Conservation (phyloP, 345 rosid species). For the Gossypium ekmanianum region DNA sequence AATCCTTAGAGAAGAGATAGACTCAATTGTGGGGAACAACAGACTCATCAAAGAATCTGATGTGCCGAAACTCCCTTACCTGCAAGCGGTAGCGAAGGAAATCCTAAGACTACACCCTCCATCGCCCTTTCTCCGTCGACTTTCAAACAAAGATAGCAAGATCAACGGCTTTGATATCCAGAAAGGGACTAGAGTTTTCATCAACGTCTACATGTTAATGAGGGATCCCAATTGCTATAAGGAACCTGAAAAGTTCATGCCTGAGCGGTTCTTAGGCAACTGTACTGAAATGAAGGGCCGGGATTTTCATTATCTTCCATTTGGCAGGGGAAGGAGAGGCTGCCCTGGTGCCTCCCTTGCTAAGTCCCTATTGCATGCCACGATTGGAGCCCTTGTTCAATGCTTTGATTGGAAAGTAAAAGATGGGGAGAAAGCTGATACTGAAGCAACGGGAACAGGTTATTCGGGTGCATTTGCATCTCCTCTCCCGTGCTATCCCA, state of each 20-base stretch:
- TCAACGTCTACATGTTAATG: conserved; percentile 39
- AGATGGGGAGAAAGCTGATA: conserved; percentile 24
- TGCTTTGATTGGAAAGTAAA: conserved; percentile 45
- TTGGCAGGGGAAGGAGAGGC: conserved; percentile 40
- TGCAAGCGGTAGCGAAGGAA: conserved; percentile 38
- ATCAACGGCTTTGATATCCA: conserved; percentile 28
- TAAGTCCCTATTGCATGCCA: conserved; percentile 22
- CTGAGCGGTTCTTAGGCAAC: conserved; percentile 38
- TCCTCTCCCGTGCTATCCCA: conserved; percentile 27
- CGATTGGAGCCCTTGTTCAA: conserved; percentile 34
- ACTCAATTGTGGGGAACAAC: conserved; percentile 24
- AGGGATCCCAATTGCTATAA: conserved; percentile 28
- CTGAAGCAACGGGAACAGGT: conserved; percentile 14
- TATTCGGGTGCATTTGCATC: conserved; percentile 43
- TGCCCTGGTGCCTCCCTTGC: conserved; percentile 27
- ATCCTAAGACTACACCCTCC: conserved; percentile 44
- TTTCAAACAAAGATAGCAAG: conserved; percentile 25
- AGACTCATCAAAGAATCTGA: conserved; percentile 40
- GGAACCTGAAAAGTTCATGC: conserved; percentile 29
- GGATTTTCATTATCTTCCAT: conserved; percentile 34
- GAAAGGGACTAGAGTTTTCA: conserved; percentile 26
- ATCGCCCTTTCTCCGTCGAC: conserved; percentile 42
- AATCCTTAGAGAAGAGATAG: conserved; percentile 41
- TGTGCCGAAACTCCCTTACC: conserved; percentile 35
- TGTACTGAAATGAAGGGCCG: conserved; percentile 13